These are phyloP conservation scores for Septoria petroselini DNA, from an alignment of 2,329 filamentous ascomycete species.

Conservation along the genomic window DNA sequence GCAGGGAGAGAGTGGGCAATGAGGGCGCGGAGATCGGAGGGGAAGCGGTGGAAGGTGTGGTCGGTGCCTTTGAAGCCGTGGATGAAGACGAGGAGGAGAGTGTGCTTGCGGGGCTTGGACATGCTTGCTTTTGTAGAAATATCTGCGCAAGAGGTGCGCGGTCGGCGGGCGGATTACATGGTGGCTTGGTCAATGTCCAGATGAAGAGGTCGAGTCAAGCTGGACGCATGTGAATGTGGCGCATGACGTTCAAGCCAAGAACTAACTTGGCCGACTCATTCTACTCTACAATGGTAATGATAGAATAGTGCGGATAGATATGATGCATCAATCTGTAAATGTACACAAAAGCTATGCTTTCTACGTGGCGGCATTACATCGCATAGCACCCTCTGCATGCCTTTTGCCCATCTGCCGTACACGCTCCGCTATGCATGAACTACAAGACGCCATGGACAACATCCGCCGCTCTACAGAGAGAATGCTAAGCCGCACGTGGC, in stretches of 20 bases:
- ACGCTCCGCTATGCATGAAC: slow-evolving; percentile 13
- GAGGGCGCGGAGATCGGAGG: slow-evolving; percentile 65
- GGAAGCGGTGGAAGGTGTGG: slow-evolving; percentile 73
- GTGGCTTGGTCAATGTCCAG: not conserved
- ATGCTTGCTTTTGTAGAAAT: not conserved
- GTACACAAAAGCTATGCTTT: slow-evolving; percentile 16
- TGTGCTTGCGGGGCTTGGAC: slow-evolving; percentile 57
- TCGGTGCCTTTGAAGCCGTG: slow-evolving; percentile 88
- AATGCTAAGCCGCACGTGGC: slow-evolving; percentile 11
- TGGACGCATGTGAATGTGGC: no score
- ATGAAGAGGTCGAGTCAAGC: no score
- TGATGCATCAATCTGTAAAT: slow-evolving; percentile 6
- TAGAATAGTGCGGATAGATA: no score
- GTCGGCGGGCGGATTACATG: not conserved
- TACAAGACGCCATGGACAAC: not conserved
- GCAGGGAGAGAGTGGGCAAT: slow-evolving; percentile 66
- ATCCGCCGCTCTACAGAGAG: not conserved
- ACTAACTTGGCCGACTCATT: no score
- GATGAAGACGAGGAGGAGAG: slow-evolving; percentile 76
- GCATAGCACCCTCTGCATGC: slow-evolving; percentile 1
- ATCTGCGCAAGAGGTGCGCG: slow-evolving; percentile 1
- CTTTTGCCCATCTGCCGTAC: slow-evolving; percentile 1
- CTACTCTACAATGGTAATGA: no score
- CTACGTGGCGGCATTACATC: slow-evolving; percentile 11
- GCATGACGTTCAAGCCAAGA: no score